Evolutionary conservation across 768 basidiomycete species (phyloP).

Genomic region (Serendipita sp.): DNA sequence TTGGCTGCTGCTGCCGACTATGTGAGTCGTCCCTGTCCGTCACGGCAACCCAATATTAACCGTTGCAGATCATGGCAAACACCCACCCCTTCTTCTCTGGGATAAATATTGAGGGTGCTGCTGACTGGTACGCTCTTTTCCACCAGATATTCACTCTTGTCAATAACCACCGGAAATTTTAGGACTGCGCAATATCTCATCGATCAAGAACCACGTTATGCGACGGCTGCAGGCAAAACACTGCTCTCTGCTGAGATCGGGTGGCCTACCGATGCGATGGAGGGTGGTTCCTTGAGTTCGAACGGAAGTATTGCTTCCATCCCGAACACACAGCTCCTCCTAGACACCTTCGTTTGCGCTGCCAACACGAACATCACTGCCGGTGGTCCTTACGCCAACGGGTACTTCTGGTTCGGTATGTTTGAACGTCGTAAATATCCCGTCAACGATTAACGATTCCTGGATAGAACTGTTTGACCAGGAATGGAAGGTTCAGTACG

Average conservation of each 20-base stretch:
- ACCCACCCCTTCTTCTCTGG: slow-evolving; percentile 44
- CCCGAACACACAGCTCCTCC: slow-evolving; percentile 43
- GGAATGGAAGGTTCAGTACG: slow-evolving; percentile 61
- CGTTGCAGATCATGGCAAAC: neutral
- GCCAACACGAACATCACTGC: slow-evolving; percentile 64
- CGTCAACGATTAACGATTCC: neutral
- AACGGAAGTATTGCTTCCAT: slow-evolving; percentile 14
- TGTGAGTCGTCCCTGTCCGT: neutral
- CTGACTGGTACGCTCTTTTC: slow-evolving; percentile 36
- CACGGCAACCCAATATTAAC: neutral
- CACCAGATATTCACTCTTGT: slow-evolving; percentile 23
- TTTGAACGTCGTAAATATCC: neutral
- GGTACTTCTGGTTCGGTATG: slow-evolving; percentile 72
- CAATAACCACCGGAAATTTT: no score
- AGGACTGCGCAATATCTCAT: slow-evolving; percentile 1
- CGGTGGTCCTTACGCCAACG: slow-evolving; percentile 7
- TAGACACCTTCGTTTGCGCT: slow-evolving; percentile 76
- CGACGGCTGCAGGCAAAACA: neutral
- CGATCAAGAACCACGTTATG: neutral
- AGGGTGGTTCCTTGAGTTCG: neutral
- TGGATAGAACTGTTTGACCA: slow-evolving; percentile 46
- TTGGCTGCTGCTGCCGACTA: slow-evolving; percentile 50
- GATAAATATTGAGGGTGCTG: slow-evolving; percentile 44
- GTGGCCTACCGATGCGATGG: slow-evolving; percentile 37
- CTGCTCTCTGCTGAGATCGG: slow-evolving; percentile 59